phyloP scores from a whole-genome alignment of 2,329 filamentous ascomycete genomes.

The Hypomyces perniciosus region DNA sequence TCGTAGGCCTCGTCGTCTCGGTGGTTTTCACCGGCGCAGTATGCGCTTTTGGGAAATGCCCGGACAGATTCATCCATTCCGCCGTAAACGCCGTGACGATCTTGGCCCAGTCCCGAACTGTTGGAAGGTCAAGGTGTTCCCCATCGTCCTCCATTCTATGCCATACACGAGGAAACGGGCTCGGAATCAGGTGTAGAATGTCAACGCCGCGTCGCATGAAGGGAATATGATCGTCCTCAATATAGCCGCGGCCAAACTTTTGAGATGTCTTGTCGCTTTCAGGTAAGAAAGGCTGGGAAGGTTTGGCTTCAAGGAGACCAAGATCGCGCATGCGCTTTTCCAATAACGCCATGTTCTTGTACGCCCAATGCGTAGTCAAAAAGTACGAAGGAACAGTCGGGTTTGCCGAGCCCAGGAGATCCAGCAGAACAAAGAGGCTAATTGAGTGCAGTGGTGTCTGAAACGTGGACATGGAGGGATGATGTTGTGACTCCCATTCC shows the following conservation, averaged over 20 bases:
- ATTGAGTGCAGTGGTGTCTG: constrained; percentile 72
- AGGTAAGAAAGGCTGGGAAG: constrained; percentile 52
- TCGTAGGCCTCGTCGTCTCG: constrained; percentile 19
- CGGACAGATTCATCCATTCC: constrained; percentile 81
- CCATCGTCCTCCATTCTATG: constrained; percentile 80
- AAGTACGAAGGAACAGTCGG: constrained; percentile 82
- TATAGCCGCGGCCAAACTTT: constrained; percentile 44
- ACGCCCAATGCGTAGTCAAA: constrained; percentile 88
- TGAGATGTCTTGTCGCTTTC: constrained; percentile 51
- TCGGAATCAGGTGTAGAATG: constrained; percentile 82
- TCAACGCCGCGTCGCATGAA: constrained; percentile 85
- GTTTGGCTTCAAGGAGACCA: constrained; percentile 56
- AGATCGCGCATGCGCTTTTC: constrained; percentile 69
- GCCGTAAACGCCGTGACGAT: constrained; percentile 78
- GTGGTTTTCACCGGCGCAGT: constrained; percentile 21
- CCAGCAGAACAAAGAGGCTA: constrained; percentile 83
- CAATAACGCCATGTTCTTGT: constrained; percentile 65
- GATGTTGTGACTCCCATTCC: constrained; percentile 65
- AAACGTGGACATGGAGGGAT: constrained; percentile 70
- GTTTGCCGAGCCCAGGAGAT: constrained; percentile 67
- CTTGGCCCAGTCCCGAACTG: constrained; percentile 80
- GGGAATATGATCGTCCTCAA: constrained; percentile 86
- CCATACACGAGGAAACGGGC: constrained; percentile 79
- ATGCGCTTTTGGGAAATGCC: constrained; percentile 27
- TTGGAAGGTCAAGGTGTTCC: constrained; percentile 72